A percentile compares a stretch with the other conserved stretches of the same genome.
These are phyloP conservation scores for Lactarius vividus DNA, from an alignment of 768 basidiomycete species.

Conservation along the genomic window DNA sequence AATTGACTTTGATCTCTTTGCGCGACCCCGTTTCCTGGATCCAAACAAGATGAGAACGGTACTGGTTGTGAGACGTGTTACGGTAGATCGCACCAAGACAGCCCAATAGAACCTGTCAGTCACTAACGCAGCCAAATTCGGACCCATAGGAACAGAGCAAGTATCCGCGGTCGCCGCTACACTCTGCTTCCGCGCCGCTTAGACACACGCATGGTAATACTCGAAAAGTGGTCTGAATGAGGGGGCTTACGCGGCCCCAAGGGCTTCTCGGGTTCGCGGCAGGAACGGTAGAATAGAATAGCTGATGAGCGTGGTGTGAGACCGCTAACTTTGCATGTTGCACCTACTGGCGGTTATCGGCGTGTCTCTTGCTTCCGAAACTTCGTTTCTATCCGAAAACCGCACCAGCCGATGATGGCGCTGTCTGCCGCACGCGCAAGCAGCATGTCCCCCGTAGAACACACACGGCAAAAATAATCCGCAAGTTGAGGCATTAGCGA, in stretches of 20 bases:
- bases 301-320: neutral
- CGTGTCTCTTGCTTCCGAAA: neutral
- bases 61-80: neutral
- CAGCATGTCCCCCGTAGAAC: neutral
- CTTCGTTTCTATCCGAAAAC: neutral
- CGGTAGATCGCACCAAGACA: neutral
- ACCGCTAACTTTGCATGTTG: neutral
- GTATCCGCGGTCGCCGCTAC: neutral
- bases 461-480: neutral
- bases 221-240: neutral
- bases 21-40: neutral
- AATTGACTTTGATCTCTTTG: neutral
- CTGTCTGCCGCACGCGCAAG: neutral
- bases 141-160: neutral
- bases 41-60: neutral
- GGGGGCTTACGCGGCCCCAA: slow-evolving; percentile 1
- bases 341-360: neutral
- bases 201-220: neutral
- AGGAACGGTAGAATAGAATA: neutral
- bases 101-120: neutral
- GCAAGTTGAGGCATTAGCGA: neutral
- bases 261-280: neutral
- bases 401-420: neutral
- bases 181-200: neutral
- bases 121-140: neutral